Percentiles rank a stretch among this genome's conserved stretches.
These are phyloP conservation scores for Aaosphaeria arxii DNA, from an alignment of 2,329 filamentous ascomycete genomes.

Conservation along the genomic window DNA sequence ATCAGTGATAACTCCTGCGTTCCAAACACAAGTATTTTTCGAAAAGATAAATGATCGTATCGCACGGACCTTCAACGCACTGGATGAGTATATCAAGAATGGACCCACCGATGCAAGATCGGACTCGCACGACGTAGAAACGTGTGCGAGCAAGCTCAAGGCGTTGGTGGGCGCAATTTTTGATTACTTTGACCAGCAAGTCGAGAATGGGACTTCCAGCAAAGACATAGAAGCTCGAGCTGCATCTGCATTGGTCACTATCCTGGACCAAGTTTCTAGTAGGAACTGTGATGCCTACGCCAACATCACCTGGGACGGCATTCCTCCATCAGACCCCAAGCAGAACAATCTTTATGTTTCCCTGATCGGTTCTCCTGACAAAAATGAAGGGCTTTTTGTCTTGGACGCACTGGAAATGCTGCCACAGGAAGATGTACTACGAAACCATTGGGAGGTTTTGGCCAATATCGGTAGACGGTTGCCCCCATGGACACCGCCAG, in stretches of 20 bases:
- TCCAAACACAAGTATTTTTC: constrained; percentile 33
- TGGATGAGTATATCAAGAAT: constrained; percentile 28
- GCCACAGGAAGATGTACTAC: constrained; percentile 27
- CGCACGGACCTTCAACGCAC: constrained; percentile 20
- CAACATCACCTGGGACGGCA: constrained; percentile 25
- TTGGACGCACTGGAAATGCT: constrained; percentile 24
- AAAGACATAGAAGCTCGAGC: constrained; percentile 20
- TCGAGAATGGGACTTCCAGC: constrained; percentile 14
- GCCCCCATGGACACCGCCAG: constrained; percentile 17
- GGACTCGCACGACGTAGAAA: constrained; percentile 24
- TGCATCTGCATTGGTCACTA: constrained; percentile 27
- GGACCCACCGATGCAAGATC: constrained; percentile 21
- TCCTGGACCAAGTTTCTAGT: constrained; percentile 29
- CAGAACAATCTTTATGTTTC: constrained; percentile 31
- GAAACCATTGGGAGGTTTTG: constrained; percentile 27
- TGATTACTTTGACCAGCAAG: constrained; percentile 23
- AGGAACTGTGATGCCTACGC: constrained; percentile 33
- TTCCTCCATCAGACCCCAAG: constrained; percentile 18
- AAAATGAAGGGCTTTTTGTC: constrained; percentile 20
- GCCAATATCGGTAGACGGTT: constrained; percentile 25
- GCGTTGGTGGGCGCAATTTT: constrained; percentile 23
- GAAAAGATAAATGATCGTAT: constrained; percentile 32
- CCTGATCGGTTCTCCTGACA: constrained; percentile 21
- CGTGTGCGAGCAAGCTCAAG: constrained; percentile 28
- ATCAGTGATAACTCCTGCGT: constrained; percentile 27